phyloP scores from a whole-genome alignment of 1,284 basidiomycete genomes.

The Nidula niveotomentosa region DNA sequence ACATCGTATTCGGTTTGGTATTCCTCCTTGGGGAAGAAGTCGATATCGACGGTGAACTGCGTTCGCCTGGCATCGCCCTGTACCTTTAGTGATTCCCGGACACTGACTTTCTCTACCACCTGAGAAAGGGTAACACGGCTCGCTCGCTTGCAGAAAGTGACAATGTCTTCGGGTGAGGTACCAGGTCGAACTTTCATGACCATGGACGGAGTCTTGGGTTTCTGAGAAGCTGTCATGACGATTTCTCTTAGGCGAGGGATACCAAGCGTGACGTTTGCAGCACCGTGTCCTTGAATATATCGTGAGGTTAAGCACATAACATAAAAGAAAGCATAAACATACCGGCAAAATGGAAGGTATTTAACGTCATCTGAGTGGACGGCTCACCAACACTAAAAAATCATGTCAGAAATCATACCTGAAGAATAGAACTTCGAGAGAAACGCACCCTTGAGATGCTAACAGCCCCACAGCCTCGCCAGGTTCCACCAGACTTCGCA shows the following conservation, averaged over 20 bases:
- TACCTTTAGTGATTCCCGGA: constrained; percentile 77
- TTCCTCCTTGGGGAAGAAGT: constrained; percentile 87
- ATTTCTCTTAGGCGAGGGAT: constrained; percentile 99
- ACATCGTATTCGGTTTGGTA: constrained; percentile 88
- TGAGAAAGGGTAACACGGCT: constrained; percentile 89
- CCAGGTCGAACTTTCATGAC: constrained; percentile 71
- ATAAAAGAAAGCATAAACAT: constrained; percentile 21
- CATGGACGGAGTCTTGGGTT: constrained; percentile 99
- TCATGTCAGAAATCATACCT: constrained; percentile 1
- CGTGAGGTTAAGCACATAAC: constrained; percentile 7
- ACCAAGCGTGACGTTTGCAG: constrained; percentile 98
- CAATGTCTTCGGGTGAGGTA: constrained; percentile 58
- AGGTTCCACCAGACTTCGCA: constrained; percentile 93
- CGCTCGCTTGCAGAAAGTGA: constrained; percentile 88
- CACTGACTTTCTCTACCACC: constrained; percentile 83
- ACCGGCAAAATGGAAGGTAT: constrained; percentile 99
- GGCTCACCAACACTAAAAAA: constrained; percentile 89
- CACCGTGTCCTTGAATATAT: constrained; percentile 80
- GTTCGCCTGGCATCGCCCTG: constrained; percentile 75
- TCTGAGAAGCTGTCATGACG: constrained; percentile 97
- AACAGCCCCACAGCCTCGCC: constrained; percentile 97
- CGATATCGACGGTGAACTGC: constrained; percentile 81
- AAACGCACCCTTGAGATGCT: constrained; percentile 91
- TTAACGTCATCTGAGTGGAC: constrained; percentile 99
- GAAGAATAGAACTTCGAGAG: background rate